A percentile compares a stretch with the other conserved stretches of the same genome.
These are phyloP conservation scores for Melaleuca alternifolia DNA, from an alignment of 345 rosid species.

Conservation along the genomic window DNA sequence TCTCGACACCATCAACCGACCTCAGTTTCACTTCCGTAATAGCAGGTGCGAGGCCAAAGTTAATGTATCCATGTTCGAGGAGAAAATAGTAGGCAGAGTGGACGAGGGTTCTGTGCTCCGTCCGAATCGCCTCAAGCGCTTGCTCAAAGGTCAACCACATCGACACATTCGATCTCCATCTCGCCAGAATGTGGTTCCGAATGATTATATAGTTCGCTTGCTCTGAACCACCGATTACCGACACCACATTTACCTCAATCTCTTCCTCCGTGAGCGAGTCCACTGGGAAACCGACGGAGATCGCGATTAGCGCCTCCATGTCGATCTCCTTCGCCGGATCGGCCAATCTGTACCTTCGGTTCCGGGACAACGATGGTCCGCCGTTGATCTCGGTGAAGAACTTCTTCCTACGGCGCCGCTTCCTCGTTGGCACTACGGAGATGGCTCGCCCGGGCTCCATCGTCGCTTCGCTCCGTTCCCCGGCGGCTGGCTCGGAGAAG, in stretches of 20 bases:
- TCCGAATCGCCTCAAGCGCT: constrained; percentile 64
- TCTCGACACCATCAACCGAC: constrained; percentile 36
- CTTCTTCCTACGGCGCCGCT: constrained; percentile 73
- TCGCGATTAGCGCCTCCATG: constrained; percentile 70
- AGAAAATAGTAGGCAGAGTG: constrained; percentile 67
- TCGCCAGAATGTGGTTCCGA: constrained; percentile 71
- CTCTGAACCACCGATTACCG: constrained; percentile 58
- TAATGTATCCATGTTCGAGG: constrained; percentile 77
- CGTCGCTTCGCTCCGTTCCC: constrained; percentile 29
- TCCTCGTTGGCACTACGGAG: constrained; percentile 37
- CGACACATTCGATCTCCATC: constrained; percentile 82
- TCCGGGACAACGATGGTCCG: constrained; percentile 47
- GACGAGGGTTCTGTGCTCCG: constrained; percentile 56
- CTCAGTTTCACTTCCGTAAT: constrained; percentile 60
- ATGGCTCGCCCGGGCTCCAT: constrained; percentile 32
- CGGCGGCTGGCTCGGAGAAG: constrained; percentile 54
- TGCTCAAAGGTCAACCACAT: constrained; percentile 70
- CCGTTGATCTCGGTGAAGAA: constrained; percentile 83
- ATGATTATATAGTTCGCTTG: constrained; percentile 74
- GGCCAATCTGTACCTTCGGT: constrained; percentile 41
- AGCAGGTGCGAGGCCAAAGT: constrained; percentile 66
- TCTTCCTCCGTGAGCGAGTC: constrained; percentile 92
- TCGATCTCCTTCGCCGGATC: constrained; percentile 62
- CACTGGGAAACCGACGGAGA: constrained; percentile 85
- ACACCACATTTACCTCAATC: constrained; percentile 83